A percentile compares a stretch with the other conserved stretches of the same genome.
phyloP scores from a whole-genome alignment of 768 basidiomycete genomes.

The Lactifluus subvellereus region DNA sequence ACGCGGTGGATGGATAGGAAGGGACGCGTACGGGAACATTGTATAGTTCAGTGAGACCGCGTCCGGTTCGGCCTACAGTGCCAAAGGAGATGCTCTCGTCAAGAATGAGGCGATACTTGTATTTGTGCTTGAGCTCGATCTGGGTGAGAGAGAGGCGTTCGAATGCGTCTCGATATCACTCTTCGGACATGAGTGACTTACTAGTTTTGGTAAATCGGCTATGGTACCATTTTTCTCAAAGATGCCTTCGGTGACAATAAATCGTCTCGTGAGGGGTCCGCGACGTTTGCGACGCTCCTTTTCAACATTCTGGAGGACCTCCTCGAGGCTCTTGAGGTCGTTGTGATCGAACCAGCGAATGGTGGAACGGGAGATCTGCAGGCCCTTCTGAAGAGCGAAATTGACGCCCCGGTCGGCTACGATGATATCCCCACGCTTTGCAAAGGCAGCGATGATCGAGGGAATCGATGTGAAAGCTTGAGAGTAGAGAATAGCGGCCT shows the following conservation, averaged over 20 bases:
- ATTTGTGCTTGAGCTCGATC: conserved; percentile 92
- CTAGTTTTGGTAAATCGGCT: conserved; percentile 87
- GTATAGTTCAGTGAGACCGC: conserved; percentile 91
- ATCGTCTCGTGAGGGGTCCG: conserved; percentile 77
- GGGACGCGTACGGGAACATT: conserved; percentile 71
- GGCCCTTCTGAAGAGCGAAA: conserved; percentile 93
- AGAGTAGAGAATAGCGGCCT: conserved; percentile 86
- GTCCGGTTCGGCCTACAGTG: conserved; percentile 85
- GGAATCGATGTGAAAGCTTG: conserved; percentile 90
- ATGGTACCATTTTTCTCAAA: conserved; percentile 94
- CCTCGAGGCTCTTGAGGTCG: conserved; percentile 85
- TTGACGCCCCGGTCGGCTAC: conserved; percentile 97
- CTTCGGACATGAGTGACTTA: conserved; percentile 37
- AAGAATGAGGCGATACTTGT: conserved; percentile 91
- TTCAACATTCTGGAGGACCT: conserved; percentile 74
- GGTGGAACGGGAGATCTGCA: conserved; percentile 87
- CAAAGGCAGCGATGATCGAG: conserved; percentile 95
- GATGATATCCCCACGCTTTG: conserved; percentile 95
- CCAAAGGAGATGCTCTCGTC: conserved; percentile 96
- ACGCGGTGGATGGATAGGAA: not conserved
- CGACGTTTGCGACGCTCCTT: conserved; percentile 86
- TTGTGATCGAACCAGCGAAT: conserved; percentile 97
- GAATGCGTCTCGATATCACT: not conserved
- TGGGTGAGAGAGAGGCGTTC: conserved; percentile 28
- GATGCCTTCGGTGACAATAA: conserved; percentile 95